Base-by-base conservation (phyloP, 2,329 filamentous ascomycete species). In the Harringtonia aguacate region DNA sequence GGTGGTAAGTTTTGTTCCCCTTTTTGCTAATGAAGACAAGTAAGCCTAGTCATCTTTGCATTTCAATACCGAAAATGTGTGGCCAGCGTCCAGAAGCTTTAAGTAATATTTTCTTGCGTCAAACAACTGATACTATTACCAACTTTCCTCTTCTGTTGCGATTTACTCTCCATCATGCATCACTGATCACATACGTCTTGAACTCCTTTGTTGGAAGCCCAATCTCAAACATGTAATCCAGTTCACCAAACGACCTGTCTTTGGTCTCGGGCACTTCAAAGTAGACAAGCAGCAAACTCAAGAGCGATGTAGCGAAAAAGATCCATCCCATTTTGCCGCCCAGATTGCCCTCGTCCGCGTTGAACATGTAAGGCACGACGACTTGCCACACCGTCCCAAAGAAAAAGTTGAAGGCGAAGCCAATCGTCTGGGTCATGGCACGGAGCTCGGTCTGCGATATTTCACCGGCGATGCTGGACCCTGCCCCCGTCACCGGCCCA, bases 361-460 rank as follows among this genome's bases (percentile, higher is more conserved):
- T 45, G 37, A 33, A 45, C 43, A 45, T 45, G 43, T 45, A 45
- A 12, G 43, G 43, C 22, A 45, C 36, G 4, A 36, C 43, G n/a
- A 45, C 41, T n/a, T 44, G 38, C 41, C 41, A 44, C 8, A 44
- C 28, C 1, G 41, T 39, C 3, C 14, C 14, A 28, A 18, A 44
- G 13, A 38, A 12, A n/a, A 39, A 44, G 17, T 44, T 44, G n/a
- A 44, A 44, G 8, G 29, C 14, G 36, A 44, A 44, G 14, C 41
- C 41, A 15, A 44, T 18, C 20, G 36, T 9, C 14, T 17, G 18
- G 14, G 41, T 24, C 30, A 39, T n/a, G 18, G 41, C 35, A 10
- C 36, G 28, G 8, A 44, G 15, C 27, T 18, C 27, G 12, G 39
- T 18, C 8, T n/a, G 15, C 28, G 41, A 39, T 12, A 44, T 21